Conservation (phyloP, 2,329 filamentous ascomycete genomes). For the Cryoendolithus antarcticus region DNA sequence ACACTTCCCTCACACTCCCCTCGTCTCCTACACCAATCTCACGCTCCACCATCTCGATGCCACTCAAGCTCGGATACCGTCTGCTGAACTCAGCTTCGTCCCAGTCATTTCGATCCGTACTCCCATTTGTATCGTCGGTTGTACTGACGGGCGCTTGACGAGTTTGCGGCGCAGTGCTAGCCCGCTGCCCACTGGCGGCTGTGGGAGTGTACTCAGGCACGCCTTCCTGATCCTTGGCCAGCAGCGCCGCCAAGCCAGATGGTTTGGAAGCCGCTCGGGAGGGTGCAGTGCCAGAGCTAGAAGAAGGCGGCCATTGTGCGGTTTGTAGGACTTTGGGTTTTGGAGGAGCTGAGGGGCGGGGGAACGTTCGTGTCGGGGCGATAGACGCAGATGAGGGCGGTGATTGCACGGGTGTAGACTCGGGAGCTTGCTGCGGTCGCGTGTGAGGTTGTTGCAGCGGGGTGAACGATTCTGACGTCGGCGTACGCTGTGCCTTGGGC, state of each 20-base stretch:
- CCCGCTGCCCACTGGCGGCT: constrained; percentile 6
- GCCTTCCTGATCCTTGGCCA: constrained; percentile 26
- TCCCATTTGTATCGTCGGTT: too few relatives aligned
- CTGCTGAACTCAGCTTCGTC: constrained; percentile 67
- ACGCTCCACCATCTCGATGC: constrained; percentile 74
- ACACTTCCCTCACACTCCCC: constrained; percentile 4
- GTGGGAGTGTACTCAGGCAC: constrained; percentile 22
- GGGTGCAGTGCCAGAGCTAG: too few relatives aligned
- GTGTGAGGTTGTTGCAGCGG: too few relatives aligned
- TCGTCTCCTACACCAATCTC: constrained; percentile 14
- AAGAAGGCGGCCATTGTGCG: constrained; percentile 11
- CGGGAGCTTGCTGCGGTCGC: too few relatives aligned
- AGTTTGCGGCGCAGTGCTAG: too few relatives aligned
- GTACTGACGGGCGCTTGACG: too few relatives aligned
- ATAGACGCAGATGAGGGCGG: too few relatives aligned
- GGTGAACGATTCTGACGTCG: too few relatives aligned
- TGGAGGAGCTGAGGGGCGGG: constrained; percentile 44
- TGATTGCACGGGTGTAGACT: too few relatives aligned
- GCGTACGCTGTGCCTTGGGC: too few relatives aligned
- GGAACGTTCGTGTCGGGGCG: too few relatives aligned
- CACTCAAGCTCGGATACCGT: constrained; percentile 71
- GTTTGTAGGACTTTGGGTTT: constrained; percentile 49
- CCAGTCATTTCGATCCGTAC: too few relatives aligned
- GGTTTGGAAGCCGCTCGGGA: constrained; percentile 9
- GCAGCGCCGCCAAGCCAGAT: constrained; percentile 20